phyloP scores from a whole-genome alignment of 1,139 yeast species.

The Candida pseudoviswanathii region DNA sequence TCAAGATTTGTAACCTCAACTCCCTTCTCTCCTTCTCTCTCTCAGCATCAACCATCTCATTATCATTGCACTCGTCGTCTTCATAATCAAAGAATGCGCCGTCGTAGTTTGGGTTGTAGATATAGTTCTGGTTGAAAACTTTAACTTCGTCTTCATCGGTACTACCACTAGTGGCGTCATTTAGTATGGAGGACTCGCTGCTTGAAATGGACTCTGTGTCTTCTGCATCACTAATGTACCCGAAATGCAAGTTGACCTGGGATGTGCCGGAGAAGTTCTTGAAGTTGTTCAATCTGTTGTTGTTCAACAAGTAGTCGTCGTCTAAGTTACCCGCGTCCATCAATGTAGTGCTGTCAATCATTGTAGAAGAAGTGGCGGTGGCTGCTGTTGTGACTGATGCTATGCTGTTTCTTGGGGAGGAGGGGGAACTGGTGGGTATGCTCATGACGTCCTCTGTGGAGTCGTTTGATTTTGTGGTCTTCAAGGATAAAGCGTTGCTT shows the following conservation, averaged over 20 bases:
- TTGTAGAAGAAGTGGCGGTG: background rate
- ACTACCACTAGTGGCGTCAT: background rate
- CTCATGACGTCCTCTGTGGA: slow-evolving; percentile 8
- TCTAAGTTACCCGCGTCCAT: slow-evolving; percentile 17
- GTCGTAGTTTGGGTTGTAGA: slow-evolving; percentile 7
- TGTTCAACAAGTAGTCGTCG: slow-evolving; percentile 30
- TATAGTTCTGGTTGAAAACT: slow-evolving; percentile 7
- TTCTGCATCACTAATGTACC: slow-evolving; percentile 3
- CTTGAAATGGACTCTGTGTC: background rate
- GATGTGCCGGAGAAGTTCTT: slow-evolving; percentile 39
- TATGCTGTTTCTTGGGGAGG: slow-evolving; percentile 1
- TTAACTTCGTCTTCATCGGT: slow-evolving; percentile 9
- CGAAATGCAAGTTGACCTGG: slow-evolving; percentile 10
- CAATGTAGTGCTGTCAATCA: background rate
- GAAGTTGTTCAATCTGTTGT: slow-evolving; percentile 22
- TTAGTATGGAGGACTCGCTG: background rate
- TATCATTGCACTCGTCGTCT: slow-evolving; percentile 12
- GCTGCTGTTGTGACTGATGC: background rate
- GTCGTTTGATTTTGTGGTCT: slow-evolving; percentile 17
- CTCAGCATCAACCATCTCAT: slow-evolving; percentile 23
- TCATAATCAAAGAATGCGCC: slow-evolving; percentile 6
- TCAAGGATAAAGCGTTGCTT: slow-evolving; percentile 22
- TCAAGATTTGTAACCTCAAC: slow-evolving; percentile 41
- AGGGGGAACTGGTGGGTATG: background rate
- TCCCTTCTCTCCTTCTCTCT: slow-evolving; percentile 41